Conservation (phyloP, 345 rosid species). For the Sisymbrium irio region DNA sequence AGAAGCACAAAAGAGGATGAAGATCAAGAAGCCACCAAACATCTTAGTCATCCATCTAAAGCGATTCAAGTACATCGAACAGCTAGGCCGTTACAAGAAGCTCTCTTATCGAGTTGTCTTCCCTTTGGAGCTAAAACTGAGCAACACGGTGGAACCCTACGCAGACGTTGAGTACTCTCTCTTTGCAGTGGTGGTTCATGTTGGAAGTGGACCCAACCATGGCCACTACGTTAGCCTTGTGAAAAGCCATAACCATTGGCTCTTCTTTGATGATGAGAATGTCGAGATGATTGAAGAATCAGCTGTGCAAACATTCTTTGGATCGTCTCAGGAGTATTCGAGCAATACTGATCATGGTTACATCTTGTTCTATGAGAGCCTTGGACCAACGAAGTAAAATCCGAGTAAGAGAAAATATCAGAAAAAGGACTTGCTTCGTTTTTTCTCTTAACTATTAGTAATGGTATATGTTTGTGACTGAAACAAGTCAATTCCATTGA, state of each 20-base stretch:
- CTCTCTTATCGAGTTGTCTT: conserved; percentile 91
- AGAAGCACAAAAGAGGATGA: conserved; percentile 99
- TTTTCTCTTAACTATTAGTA: conserved; percentile 18
- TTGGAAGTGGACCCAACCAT: conserved; percentile 97
- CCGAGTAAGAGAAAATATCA: not conserved
- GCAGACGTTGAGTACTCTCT: conserved; percentile 89
- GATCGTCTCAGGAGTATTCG: conserved; percentile 94
- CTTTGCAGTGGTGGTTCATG: conserved; percentile 97
- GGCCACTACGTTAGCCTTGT: conserved; percentile 97
- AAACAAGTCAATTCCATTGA: conserved; percentile 19
- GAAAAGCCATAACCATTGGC: conserved; percentile 99
- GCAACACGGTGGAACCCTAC: conserved; percentile 81
- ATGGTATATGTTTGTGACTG: conserved; percentile 32
- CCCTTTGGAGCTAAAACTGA: conserved; percentile 92
- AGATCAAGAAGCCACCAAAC: conserved; percentile 96
- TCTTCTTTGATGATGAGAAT: conserved; percentile 93
- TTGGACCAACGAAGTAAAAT: conserved; percentile 46
- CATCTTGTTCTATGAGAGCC: conserved; percentile 94
- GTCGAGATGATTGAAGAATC: conserved; percentile 99
- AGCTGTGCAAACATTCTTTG: conserved; percentile 95
- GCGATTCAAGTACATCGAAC: conserved; percentile 96
- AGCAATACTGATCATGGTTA: conserved; percentile 98
- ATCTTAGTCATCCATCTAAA: conserved; percentile 89
- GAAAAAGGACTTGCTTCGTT: not conserved
- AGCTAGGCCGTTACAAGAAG: conserved; percentile 93